Base-by-base conservation (phyloP, 148 eudicot genomes). In the Vaccinium vitisidaea region DNA sequence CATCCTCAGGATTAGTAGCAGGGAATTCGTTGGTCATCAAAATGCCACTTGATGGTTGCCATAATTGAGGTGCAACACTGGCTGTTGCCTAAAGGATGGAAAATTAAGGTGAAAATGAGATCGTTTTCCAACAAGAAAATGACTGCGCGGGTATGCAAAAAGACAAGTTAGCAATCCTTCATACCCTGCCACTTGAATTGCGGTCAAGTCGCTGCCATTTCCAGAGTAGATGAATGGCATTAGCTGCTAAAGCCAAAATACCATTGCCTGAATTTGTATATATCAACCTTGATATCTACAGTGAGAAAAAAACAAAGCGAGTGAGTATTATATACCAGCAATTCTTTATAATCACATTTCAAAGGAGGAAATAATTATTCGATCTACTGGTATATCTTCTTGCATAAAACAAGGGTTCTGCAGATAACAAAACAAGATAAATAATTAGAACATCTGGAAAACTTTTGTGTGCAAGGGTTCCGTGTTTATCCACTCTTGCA, bases 151-250 rank as follows among this genome's bases (percentile, higher is more conserved):
- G 21, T 18, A 81, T 59, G 61, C 18, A 53, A 56, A 23, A 82
- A 63, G 75, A 71, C 48, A 39, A 12, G 50, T 80, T 58, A 2
- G 19, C 65, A 5, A 56, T 61, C 75, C 56, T 25, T 7, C 49
- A 80, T 89, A 96, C 98, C 98, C 92, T 89, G 84, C 93, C 94
- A 86, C 86, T 87, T 14, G 93, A 49, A 83, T 92, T 91, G 39
- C 94, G 93, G 36, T 92, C 93, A 86, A 82, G 92, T 77, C 94
- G 86, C 81, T 86, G 92, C 99, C 99, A 96, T 88, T 92, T 94
- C 99, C 99, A 96, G 5, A 96, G 98, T 70, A 93, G 87, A 87
- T 96, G 99, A 86, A 92, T 90, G 30, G 98, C 99, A 91, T 93
- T 92, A 81, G 92, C 91, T 74, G 95, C 94, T 86, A 96, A 89